Percentiles rank a stretch among this genome's conserved stretches.
Conservation (phyloP, 2,329 filamentous ascomycete species). For the Clarireedia paspali region DNA sequence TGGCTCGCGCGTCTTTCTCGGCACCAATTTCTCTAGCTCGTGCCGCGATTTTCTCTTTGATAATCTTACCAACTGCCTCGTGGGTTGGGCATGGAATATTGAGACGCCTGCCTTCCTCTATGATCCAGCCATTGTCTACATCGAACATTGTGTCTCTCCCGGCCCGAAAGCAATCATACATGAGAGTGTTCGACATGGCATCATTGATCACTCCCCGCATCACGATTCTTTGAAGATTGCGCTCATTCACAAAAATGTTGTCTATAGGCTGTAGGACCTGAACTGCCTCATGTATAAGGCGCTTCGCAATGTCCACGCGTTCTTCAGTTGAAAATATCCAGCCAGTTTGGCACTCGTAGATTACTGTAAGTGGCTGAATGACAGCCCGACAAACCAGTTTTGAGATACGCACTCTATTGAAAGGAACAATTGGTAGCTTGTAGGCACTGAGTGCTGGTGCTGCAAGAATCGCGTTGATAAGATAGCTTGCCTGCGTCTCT, state of each 20-base stretch:
- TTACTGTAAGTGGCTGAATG: slow-evolving; percentile 1
- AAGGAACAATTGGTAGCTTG: background rate
- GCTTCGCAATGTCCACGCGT: background rate
- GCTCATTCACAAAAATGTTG: background rate
- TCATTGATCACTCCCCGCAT: background rate
- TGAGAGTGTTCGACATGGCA: background rate
- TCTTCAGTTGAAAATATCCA: slow-evolving; percentile 3
- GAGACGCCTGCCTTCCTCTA: background rate
- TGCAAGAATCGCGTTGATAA: background rate
- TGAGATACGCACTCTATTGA: background rate
- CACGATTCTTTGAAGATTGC: background rate
- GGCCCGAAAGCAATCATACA: background rate
- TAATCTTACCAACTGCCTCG: background rate
- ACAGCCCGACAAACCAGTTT: background rate
- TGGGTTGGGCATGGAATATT: background rate
- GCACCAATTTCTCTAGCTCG: background rate
- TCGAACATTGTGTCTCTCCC: background rate
- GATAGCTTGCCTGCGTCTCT: background rate
- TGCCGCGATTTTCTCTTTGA: background rate
- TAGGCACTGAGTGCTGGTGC: background rate
- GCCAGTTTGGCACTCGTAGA: slow-evolving; percentile 1
- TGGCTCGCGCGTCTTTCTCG: background rate
- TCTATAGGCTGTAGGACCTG: background rate
- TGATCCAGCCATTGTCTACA: slow-evolving; percentile 3
- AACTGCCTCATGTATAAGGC: background rate